Evolutionary conservation across 345 rosid genomes (phyloP), one percentile per base, ranked within the genome.

Genomic region (Carallia brachiata): DNA sequence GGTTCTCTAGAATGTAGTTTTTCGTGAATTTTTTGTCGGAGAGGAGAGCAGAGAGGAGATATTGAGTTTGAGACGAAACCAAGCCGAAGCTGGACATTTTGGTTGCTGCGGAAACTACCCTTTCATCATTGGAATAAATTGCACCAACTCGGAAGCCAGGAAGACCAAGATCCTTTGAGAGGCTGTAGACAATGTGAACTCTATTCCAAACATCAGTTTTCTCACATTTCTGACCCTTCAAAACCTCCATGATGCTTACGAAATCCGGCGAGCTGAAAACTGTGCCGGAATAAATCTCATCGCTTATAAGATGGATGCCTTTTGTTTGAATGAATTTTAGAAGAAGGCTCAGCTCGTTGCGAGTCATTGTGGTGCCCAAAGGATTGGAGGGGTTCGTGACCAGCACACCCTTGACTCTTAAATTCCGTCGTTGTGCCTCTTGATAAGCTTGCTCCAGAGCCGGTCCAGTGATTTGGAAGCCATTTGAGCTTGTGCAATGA

Each of bases 91-190:
- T 90, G 54, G 96, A 90, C 96, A 90, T 90, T 69, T 90, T 90
- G 2, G 96, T 90, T 7, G 91, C 93, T 0, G 93, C 81, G 0
- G 91, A 87, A 31, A 90, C 87, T 58, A 90, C 82, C 71, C 44
- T 68, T 60, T 86, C 82, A 32, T 90, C 87, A 77, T 90, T 87
- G 72, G 96, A 88, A 65, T 90, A 88, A 73, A 90, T 77, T 62
- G 91, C 96, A 55, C 91, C 93, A 30, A 90, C 96, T 31, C 96
- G 88, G 74, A 90, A 90, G 68, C 96, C 96, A 56, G 96, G 96
- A 1, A 90, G 91, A 3, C 93, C 93, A 7, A 90, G 80, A 72
- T 90, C 96, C 62, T 90, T 90, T 2, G 93, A 90, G 28, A 90
- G 91, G 52, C 93, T 83, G 23, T 85, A 87, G 36, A 90, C 96